Conservation (phyloP, 306 rosid species). For the Castanea crenata region DNA sequence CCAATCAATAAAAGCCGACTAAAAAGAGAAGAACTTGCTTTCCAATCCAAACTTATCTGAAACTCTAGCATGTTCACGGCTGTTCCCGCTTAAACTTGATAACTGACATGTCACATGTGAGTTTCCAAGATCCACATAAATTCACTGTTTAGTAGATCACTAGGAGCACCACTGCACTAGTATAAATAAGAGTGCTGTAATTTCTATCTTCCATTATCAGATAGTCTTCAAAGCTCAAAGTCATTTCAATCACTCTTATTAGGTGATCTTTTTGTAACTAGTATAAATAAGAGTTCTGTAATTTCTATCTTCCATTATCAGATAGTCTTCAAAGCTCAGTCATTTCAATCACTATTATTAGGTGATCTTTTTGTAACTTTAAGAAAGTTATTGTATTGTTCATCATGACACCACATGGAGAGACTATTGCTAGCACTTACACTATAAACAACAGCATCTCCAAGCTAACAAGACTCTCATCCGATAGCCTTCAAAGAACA, state of each 20-base stretch:
- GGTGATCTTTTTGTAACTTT: not conserved
- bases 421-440: slow-evolving; percentile 33
- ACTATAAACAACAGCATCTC: slow-evolving; percentile 32
- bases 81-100: slow-evolving; percentile 22
- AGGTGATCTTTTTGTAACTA: not conserved
- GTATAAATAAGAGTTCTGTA: slow-evolving; percentile 51
- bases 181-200: slow-evolving; percentile 50
- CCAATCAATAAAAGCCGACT: slow-evolving; percentile 18
- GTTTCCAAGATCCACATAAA: slow-evolving; percentile 50
- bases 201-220: slow-evolving; percentile 13
- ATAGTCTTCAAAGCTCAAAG: not conserved
- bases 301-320: slow-evolving; percentile 12
- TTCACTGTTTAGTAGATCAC: not conserved
- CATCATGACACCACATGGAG: slow-evolving; percentile 83
- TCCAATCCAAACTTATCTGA: slow-evolving; percentile 33
- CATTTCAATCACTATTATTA: not conserved
- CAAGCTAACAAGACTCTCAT: slow-evolving; percentile 53
- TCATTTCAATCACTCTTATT: not conserved
- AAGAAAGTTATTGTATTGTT: not conserved
- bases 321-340: slow-evolving; percentile 1
- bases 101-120: slow-evolving; percentile 44
- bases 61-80: slow-evolving; percentile 55
- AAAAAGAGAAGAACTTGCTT: slow-evolving; percentile 34
- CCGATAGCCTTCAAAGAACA: slow-evolving; percentile 62
- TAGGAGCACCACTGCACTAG: not conserved